Base-by-base conservation (phyloP, 805 yeast species). In the Suhomyces sp. region DNA sequence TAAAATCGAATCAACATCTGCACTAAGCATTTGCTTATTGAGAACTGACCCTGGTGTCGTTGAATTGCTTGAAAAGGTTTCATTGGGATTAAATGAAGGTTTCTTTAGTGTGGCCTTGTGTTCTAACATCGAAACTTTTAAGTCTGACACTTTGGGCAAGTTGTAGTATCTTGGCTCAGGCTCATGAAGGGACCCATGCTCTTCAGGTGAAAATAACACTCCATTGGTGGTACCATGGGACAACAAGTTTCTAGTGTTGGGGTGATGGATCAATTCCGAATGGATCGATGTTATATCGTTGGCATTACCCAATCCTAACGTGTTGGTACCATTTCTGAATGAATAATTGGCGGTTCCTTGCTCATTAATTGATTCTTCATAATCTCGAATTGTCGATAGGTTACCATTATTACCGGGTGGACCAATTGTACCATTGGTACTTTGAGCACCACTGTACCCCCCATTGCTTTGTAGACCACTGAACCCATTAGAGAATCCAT, bases 281-380 rank as follows among this genome's bases (percentile, higher is more conserved):
- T 65, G 68, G 28, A 67, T 67, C 4, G 70, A 63, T 5, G 61
- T 51, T 15, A 67, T 67, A 39, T 67, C 73, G 24, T 59, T 58
- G 9, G 64, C 60, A n/a, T 54, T 62, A 9, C 73, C 73, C 25
- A 67, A 44, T 1, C 73, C 73, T 26, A 56, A 25, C 8, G 47
- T 48, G n/a, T 35, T 38, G 22, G 45, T 37, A 8, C 25, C 35
- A 24, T 35, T 31, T 22, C 37, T 38, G 20, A 37, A 25, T 5
- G 36, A 33, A 14, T 17, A 16, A 15, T 25, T 19, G 10, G 17
- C 35, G 16, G 30, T 33, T 11, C 26, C 25, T 11, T 25, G 29
- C 17, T 33, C 36, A 2, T 33, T 20, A 11, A 33, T 18, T 7
- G 36, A 33, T 7, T 24, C 28, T n/a, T 18, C 24, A 26, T 23